These are phyloP conservation scores for Closterium sp. DNA, from an alignment of 139 green algal genomes.

Conservation along the genomic window DNA sequence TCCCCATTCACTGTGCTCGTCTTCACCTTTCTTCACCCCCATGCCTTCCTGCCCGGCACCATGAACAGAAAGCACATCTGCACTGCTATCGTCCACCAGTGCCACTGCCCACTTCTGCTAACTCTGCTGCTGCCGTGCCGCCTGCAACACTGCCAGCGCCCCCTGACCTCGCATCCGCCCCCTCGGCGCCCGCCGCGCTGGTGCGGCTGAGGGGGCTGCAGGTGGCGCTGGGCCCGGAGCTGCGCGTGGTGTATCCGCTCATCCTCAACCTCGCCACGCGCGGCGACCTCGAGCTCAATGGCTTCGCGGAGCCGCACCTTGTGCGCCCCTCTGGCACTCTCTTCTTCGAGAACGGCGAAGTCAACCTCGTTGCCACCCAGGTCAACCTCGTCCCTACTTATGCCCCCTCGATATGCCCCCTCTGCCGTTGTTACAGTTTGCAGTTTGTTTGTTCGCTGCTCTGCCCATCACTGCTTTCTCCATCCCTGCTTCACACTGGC, in stretches of 20 bases:
- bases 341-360: conserved; percentile 72
- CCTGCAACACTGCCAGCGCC: not conserved
- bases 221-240: conserved; percentile 81
- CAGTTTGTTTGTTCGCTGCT: not conserved
- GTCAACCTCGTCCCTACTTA: not conserved
- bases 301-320: conserved; percentile 60
- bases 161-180: not conserved
- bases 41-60: not conserved
- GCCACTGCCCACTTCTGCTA: not conserved
- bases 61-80: not conserved
- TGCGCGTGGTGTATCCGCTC: conserved; percentile 84
- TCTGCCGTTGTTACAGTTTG: not conserved
- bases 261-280: conserved; percentile 60
- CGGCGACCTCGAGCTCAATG: conserved; percentile 69
- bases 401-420: not conserved
- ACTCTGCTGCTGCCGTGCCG: not conserved
- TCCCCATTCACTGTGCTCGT: not conserved
- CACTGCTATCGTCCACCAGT: not conserved
- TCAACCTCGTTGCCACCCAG: conserved; percentile 95
- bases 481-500: not conserved
- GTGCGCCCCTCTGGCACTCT: conserved; percentile 62
- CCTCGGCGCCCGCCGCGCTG: not conserved
- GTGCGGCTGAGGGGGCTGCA: conserved; percentile 52
- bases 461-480: too few species aligned
- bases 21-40: not conserved